Base-by-base conservation (phyloP, 140 eudicot species). In the Senecio squalidus region DNA sequence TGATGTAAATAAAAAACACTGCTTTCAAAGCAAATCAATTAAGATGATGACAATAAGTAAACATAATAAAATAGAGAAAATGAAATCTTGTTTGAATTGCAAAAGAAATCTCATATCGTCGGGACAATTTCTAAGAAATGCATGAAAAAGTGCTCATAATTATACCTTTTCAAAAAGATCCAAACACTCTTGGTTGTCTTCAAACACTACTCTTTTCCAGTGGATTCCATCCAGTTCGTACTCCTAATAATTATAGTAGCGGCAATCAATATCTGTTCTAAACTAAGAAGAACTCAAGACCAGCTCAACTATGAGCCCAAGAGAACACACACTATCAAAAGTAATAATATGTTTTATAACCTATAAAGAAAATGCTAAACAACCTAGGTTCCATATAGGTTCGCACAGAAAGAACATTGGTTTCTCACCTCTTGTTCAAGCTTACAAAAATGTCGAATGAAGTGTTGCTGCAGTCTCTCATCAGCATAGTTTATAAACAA, bases 381-480 rank as follows among this genome's bases (percentile, higher is more conserved):
- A 22, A 49, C 22, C 14, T 23, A 20, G 10, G 14, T 25, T 52
- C 38, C 39, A 2, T 26, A 30, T 55, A 30, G 15, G 44, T 8
- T 55, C 21, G n/a, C n/a, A 25, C 58, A 52, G 31, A 52, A 54
- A 6, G 3, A 54, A 30, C 27, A 16, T 8, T 17, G 14, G 41
- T 28, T n/a, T 17, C 51, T 29, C 24, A 84, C 98, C 93, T 87
- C 95, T 68, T 92, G 96, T 69, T 87, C 83, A 73, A 84, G 98
- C 77, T 92, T 92, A 68, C 87, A 80, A 29, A 87, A 83, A 78
- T 82, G 95, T 1, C 93, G 82, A 69, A 76, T 80, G 70, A 84
- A 84, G 77, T 92, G 98, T 44, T 84, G 93, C 71, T 87, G 96
- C 62, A 92, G 74, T 61, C 93, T 81, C 88, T 92, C 96, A 74